phyloP scores from a whole-genome alignment of 202 grass and related monocot genomes.

The Carex sylvatica region DNA sequence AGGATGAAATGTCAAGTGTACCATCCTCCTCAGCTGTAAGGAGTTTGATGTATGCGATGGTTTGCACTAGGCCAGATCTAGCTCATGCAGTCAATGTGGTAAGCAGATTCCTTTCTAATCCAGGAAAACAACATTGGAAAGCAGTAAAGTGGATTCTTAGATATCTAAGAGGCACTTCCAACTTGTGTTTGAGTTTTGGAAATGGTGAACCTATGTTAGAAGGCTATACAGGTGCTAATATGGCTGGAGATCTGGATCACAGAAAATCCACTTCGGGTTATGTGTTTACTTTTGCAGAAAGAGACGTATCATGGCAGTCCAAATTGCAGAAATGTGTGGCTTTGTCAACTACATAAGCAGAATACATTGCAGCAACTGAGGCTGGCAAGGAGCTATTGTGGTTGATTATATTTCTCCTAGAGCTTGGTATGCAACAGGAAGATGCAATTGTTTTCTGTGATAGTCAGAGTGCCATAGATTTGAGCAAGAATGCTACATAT shows the following conservation, averaged over 20 bases:
- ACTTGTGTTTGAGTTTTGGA: conserved; percentile 15
- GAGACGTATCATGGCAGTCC: neutral
- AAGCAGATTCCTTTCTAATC: conserved; percentile 17
- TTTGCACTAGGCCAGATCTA: conserved; percentile 14
- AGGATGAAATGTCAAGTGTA: neutral
- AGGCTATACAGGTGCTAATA: neutral
- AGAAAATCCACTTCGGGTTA: neutral
- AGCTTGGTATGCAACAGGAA: neutral
- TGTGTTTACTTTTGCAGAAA: neutral
- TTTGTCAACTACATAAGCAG: neutral
- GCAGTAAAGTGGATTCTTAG: neutral
- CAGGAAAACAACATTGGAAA: neutral
- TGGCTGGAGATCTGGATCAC: conserved; percentile 4
- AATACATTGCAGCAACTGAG: neutral
- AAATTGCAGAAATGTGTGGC: neutral
- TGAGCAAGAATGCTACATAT: no score
- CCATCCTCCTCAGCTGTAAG: neutral
- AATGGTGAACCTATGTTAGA: neutral
- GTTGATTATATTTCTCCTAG: neutral
- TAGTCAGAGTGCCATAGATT: neutral
- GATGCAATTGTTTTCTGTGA: neutral
- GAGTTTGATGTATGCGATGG: conserved; percentile 19
- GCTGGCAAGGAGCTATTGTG: neutral
- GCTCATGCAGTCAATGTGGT: conserved; percentile 4
- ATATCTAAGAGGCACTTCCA: conserved; percentile 15